A percentile compares a stretch with the other conserved stretches of the same genome.
Evolutionary conservation across 257 asterid genomes (phyloP).

Genomic region (Solanum chiquidenum): DNA sequence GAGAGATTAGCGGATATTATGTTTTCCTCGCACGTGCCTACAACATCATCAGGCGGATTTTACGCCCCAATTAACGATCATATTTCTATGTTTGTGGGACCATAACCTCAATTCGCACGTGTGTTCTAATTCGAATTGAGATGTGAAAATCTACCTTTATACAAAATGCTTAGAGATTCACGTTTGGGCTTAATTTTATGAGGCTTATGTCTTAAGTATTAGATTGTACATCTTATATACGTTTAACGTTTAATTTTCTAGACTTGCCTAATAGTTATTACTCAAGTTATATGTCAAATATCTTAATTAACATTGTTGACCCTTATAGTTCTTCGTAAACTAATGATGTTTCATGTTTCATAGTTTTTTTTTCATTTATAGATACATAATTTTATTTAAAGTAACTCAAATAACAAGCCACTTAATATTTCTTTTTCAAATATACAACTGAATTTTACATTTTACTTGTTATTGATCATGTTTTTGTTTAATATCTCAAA

Average conservation of each 20-base stretch:
- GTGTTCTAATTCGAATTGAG: not conserved
- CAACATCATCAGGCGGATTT: not conserved
- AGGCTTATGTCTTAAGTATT: too few relatives aligned
- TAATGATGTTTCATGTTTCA: not conserved
- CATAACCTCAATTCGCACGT: not conserved
- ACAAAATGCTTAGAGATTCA: not conserved
- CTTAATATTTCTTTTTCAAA: too few relatives aligned
- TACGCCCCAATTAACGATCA: not conserved
- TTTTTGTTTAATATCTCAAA: too few relatives aligned
- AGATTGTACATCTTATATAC: too few relatives aligned
- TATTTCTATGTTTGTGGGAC: not conserved
- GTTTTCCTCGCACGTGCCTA: not conserved
- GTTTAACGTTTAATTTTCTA: not conserved
- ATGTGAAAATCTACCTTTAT: not conserved
- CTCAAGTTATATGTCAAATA: not conserved
- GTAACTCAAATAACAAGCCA: not conserved
- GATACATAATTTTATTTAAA: too few relatives aligned
- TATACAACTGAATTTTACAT: too few relatives aligned
- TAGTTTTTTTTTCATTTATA: too few relatives aligned
- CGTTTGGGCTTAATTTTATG: too few relatives aligned
- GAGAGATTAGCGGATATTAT: not conserved
- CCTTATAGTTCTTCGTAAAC: too few relatives aligned
- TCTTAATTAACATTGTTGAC: not conserved
- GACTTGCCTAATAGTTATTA: too few relatives aligned
- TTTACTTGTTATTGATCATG: not conserved